Percentiles rank a stretch among this genome's conserved stretches.
phyloP scores from a whole-genome alignment of 306 rosid species.

The Pterocarpus macrocarpus region DNA sequence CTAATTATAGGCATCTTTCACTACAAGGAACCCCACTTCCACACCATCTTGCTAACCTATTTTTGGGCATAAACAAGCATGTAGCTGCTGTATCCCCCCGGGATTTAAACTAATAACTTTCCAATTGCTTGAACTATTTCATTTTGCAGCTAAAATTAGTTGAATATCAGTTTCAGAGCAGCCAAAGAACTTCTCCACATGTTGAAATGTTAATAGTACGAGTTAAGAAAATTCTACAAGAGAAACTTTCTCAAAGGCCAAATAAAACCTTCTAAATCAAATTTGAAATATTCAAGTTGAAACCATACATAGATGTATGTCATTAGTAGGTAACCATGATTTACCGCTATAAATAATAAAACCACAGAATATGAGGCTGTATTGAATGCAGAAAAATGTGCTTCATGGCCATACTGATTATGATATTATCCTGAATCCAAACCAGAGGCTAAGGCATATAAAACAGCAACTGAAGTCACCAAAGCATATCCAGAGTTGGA shows the following conservation, averaged over 20 bases:
- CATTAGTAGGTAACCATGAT: too few relatives aligned
- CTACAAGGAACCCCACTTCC: neutral
- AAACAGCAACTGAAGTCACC: constrained; percentile 16
- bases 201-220: neutral
- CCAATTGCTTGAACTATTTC: neutral
- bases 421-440: constrained; percentile 4
- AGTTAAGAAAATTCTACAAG: neutral
- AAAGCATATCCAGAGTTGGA: constrained; percentile 9
- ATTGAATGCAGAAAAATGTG: neutral
- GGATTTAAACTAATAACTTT: neutral
- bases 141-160: neutral
- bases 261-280: neutral
- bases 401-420: neutral
- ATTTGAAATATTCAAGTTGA: neutral
- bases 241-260: neutral
- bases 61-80: neutral
- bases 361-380: neutral
- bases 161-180: neutral
- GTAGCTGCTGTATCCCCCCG: neutral
- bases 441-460: constrained; percentile 23
- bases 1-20: too few relatives aligned
- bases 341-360: neutral
- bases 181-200: neutral
- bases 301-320: neutral
- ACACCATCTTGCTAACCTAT: neutral